Conservation (phyloP, 192 early-diverging fungal genomes). For the Coemansia sp. region DNA sequence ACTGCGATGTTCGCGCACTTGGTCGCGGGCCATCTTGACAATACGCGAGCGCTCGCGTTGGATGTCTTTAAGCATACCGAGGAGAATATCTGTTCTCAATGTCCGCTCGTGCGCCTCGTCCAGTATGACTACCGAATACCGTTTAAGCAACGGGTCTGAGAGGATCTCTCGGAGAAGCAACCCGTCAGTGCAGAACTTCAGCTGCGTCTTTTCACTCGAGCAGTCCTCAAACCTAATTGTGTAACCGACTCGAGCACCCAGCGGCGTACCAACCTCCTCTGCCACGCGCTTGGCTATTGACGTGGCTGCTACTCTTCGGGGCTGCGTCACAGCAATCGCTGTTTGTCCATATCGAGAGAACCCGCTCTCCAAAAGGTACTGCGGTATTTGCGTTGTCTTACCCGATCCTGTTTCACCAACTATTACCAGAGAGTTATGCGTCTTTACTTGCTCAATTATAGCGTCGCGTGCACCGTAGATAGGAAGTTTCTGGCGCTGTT, state of each 20-base stretch:
- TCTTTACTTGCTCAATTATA: conserved; percentile 18
- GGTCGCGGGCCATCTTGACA: conserved; percentile 19
- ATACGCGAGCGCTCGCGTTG: conserved; percentile 64
- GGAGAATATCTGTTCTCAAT: conserved; percentile 92
- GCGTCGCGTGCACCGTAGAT: conserved; percentile 53
- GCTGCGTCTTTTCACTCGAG: conserved; percentile 71
- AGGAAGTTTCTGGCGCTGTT: conserved; percentile 54
- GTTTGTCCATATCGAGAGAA: conserved; percentile 58
- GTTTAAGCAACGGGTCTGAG: conserved; percentile 70
- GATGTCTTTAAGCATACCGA: conserved; percentile 92
- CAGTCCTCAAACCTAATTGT: conserved; percentile 94
- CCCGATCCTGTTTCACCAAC: conserved; percentile 82
- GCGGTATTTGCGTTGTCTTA: conserved; percentile 92
- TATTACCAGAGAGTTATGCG: conserved; percentile 61
- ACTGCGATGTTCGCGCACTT: neutral
- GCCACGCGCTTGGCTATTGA: conserved; percentile 77
- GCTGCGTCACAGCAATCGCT: conserved; percentile 80
- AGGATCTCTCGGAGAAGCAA: conserved; percentile 91
- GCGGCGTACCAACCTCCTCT: conserved; percentile 70
- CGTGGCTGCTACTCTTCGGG: conserved; percentile 81
- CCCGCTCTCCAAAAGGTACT: conserved; percentile 78
- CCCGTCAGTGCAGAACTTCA: conserved; percentile 97
- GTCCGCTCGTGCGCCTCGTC: conserved; percentile 99
- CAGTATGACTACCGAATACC: conserved; percentile 85
- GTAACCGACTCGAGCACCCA: conserved; percentile 85